Evolutionary conservation across 306 rosid species (phyloP), one percentile per base, ranked within the genome.

Genomic region (Malus orientalis): DNA sequence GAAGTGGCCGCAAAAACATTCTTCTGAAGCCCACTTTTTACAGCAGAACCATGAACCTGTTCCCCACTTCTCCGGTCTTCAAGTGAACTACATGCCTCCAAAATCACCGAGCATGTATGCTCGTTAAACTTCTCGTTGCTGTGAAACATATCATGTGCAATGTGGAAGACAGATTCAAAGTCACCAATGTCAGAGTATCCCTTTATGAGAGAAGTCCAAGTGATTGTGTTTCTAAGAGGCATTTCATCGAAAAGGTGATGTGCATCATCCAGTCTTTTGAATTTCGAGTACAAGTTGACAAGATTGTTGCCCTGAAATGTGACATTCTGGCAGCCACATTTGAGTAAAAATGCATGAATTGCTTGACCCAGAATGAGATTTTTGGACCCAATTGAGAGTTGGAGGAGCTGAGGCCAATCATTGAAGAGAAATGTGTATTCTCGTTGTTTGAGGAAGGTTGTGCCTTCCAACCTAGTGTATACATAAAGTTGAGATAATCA

Each of bases 171-270:
- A 59, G 75, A 80, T 47, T 42, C 82, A 62, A 73, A 57, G 32
- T 86, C 81, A 51, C 81, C 82, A 12, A 42, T 78, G 65, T 71
- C 77, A 61, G 74, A 80, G 74, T 84, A 82, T 57, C 89, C 89
- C 74, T 84, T 86, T 82, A 88, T 86, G 45, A 84, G 81, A 82
- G 89, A 78, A 73, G 88, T 88, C 88, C 88, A 88, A 49, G 88
- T 85, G 74, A 86, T 77, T 16, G 54, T 86, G 79, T 68, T 86
- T 77, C 81, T 84, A 16, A 73, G 81, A 80, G 40, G 78, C 85
- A 88, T 86, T 88, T 77, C 84, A 73, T 88, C 84, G 11, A 88
- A 88, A 38, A 86, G 42, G 76, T 8, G 53, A n/a, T 76, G 88
- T 49, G 87, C 92, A 74, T 80, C 80, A 30, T 75, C 71, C 81